Evolutionary conservation across 2,329 filamentous ascomycete species (phyloP), one percentile per base, ranked within the genome.

Genomic region (Claviceps africana): DNA sequence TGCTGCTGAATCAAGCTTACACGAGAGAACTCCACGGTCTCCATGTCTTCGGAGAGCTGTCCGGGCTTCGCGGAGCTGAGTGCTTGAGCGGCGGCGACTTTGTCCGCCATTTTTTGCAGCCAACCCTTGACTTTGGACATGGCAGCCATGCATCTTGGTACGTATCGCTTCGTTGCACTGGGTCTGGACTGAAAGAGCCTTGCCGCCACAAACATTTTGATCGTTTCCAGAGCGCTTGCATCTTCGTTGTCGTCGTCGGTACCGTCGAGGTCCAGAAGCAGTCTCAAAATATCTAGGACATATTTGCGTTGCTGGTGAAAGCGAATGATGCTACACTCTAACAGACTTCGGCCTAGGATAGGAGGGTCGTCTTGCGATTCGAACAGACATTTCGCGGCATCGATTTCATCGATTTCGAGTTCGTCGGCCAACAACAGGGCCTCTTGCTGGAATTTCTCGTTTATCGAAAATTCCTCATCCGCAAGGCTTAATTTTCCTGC

Each of bases 281-380:
- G 75, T 51, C 90, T 84, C 60, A 96, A 72, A 60, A 85, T 88
- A 65, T 95, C 87, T 35, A 97, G 79, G 43, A 94, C 71, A 61
- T 85, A 88, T 62, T 86, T 85, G 57, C 91, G 82, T 59, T 87
- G 82, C 60, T 90, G 83, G 67, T 98, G 91, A 67, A 94, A 95
- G 57, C 83, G 81, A 62, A 97, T 86, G 57, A 96, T 79, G 54
- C 86, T 86, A 59, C 85, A 85, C 64, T 90, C 83, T 51, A 88
- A 75, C 54, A 87, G 75, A 3, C 87, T 77, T 25, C 87, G 81
- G 55, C 88, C 88, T 5, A 89, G 73, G 17, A 79, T 73, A 45
- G 79, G 74, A 17, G 81, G 75, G 59, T 90, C 83, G 39, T 81
- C 77, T 63, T 87, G 79, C 19, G 86, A 82, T 52, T 84, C 82